Conservation (phyloP, 768 basidiomycete genomes). For the Daedalea quercina region DNA sequence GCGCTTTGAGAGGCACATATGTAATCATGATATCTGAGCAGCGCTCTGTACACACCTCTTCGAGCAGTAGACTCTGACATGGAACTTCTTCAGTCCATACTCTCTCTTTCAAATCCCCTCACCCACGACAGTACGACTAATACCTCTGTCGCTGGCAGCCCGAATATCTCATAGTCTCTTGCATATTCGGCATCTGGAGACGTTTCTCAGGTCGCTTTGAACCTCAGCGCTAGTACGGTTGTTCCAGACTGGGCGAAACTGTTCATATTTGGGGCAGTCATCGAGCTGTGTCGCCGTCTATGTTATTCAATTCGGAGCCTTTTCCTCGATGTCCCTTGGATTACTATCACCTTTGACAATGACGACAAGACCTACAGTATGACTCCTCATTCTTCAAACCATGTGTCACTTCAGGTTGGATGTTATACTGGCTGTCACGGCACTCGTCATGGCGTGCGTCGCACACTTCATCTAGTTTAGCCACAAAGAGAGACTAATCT, state of each 20-base stretch:
- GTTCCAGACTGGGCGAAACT: constrained; percentile 61
- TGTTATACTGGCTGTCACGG: constrained; percentile 62
- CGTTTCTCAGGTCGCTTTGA: constrained; percentile 25
- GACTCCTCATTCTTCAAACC: constrained; percentile 12
- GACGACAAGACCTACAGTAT: constrained; percentile 50
- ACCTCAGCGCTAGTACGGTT: constrained; percentile 45
- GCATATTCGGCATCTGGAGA: too few relatives aligned
- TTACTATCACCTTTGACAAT: constrained; percentile 57
- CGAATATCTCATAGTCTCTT: background rate
- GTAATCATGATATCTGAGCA: too few relatives aligned
- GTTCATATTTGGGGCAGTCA: constrained; percentile 49
- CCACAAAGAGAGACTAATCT: background rate
- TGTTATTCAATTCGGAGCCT: constrained; percentile 35
- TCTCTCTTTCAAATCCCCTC: background rate
- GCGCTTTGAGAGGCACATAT: too few relatives aligned
- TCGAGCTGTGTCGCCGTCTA: constrained; percentile 53
- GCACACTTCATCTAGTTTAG: background rate
- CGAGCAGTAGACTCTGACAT: too few relatives aligned
- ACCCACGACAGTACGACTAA: background rate
- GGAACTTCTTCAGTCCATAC: background rate
- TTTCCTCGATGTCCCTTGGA: constrained; percentile 45
- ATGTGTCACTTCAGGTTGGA: constrained; percentile 48
- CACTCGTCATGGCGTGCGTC: constrained; percentile 51
- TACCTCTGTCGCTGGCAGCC: background rate
- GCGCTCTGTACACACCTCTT: too few relatives aligned